Conservation (phyloP, 2,329 filamentous ascomycete genomes). For the Byssothecium circinans region DNA sequence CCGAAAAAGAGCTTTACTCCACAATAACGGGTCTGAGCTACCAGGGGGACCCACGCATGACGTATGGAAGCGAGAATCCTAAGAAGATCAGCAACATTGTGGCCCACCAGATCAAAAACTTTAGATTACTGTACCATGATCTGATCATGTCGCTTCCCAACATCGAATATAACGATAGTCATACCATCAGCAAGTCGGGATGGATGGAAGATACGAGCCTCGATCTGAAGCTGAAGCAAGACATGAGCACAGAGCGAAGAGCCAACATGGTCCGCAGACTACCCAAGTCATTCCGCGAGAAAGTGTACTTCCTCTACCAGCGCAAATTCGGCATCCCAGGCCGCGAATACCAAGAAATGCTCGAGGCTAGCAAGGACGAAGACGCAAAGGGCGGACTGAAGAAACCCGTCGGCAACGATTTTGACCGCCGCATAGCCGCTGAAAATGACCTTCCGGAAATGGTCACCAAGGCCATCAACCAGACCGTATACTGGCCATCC, state of each 20-base stretch:
- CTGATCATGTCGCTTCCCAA: slow-evolving; percentile 90
- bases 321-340: slow-evolving; percentile 84
- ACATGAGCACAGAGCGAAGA: slow-evolving; percentile 88
- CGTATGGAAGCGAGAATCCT: slow-evolving; percentile 84
- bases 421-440: slow-evolving; percentile 83
- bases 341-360: slow-evolving; percentile 81
- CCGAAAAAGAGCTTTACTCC: slow-evolving; percentile 82
- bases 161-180: slow-evolving; percentile 70
- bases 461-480: slow-evolving; percentile 75
- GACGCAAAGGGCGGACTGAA: slow-evolving; percentile 64
- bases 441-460: slow-evolving; percentile 69
- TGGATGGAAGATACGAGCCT: slow-evolving; percentile 62
- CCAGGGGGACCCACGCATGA: slow-evolving; percentile 94
- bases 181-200: slow-evolving; percentile 55
- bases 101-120: slow-evolving; percentile 84
- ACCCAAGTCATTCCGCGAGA: slow-evolving; percentile 81
- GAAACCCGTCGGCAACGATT: slow-evolving; percentile 75
- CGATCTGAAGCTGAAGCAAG: slow-evolving; percentile 74
- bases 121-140: slow-evolving; percentile 86
- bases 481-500: slow-evolving; percentile 91
- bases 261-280: slow-evolving; percentile 96
- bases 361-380: slow-evolving; percentile 73
- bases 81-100: slow-evolving; percentile 95
- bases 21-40: slow-evolving; percentile 94
- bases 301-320: slow-evolving; percentile 93